phyloP scores from a whole-genome alignment of 257 asterid genomes.

The Ocimum tenuiflorum region DNA sequence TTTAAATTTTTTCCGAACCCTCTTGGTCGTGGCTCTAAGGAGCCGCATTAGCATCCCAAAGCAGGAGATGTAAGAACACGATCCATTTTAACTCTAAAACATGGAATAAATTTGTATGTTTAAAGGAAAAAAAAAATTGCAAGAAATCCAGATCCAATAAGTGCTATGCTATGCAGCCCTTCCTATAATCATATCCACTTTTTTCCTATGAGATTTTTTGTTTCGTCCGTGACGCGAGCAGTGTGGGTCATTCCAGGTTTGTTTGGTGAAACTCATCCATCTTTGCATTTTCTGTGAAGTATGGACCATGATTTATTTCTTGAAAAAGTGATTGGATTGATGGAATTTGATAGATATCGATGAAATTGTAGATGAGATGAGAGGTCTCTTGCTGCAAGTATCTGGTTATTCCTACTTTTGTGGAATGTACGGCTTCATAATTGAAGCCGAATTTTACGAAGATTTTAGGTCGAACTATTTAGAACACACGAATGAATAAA shows the following conservation, averaged over 20 bases:
- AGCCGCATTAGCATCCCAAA: conserved; percentile 37
- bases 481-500: too few species aligned
- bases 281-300: too few species aligned
- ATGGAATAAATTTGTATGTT: conserved; percentile 27
- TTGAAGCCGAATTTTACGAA: too few species aligned
- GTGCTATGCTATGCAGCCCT: neutral
- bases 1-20: neutral
- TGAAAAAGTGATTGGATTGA: neutral
- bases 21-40: conserved; percentile 11
- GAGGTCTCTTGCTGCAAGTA: too few species aligned
- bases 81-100: conserved; percentile 5
- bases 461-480: too few species aligned
- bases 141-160: conserved; percentile 17
- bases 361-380: neutral
- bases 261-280: neutral
- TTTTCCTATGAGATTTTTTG: too few species aligned
- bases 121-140: conserved; percentile 8
- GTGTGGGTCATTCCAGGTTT: neutral
- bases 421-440: too few species aligned
- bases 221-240: too few species aligned
- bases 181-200: neutral
- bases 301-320: neutral
- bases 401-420: too few species aligned
- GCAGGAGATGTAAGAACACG: conserved; percentile 33
- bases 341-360: neutral